Conservation (phyloP, 176 grass and related monocot species). For the Phoenix roebelenii region DNA sequence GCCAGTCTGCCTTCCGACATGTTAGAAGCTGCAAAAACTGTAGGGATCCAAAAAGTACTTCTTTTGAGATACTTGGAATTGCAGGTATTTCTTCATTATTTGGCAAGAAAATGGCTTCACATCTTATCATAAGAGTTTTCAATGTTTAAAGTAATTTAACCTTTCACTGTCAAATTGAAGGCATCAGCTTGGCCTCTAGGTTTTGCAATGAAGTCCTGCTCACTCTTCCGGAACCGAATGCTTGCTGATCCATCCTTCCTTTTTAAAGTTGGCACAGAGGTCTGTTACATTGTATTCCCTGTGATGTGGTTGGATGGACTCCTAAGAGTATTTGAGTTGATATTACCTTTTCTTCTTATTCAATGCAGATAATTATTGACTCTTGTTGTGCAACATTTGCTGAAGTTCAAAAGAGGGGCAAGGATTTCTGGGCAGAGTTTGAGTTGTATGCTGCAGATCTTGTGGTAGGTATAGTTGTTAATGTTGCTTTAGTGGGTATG, state of each 20-base stretch:
- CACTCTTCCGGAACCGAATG: slow-evolving; percentile 77
- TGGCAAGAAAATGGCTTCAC: too few relatives aligned
- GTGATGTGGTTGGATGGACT: neutral
- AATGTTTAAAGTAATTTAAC: neutral
- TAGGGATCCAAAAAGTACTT: slow-evolving; percentile 58
- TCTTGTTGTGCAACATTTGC: slow-evolving; percentile 84
- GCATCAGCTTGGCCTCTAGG: slow-evolving; percentile 68
- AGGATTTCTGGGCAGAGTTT: slow-evolving; percentile 92
- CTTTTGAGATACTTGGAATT: slow-evolving; percentile 62
- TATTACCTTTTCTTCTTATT: slow-evolving; percentile 9
- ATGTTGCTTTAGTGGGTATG: slow-evolving; percentile 91
- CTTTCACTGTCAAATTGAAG: slow-evolving; percentile 23
- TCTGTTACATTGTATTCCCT: slow-evolving; percentile 2
- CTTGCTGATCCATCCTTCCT: slow-evolving; percentile 88
- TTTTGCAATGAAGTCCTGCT: slow-evolving; percentile 42
- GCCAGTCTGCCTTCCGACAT: slow-evolving; percentile 57
- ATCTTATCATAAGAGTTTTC: neutral
- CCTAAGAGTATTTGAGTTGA: neutral
- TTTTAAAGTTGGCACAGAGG: slow-evolving; percentile 92
- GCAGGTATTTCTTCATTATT: slow-evolving; percentile 30
- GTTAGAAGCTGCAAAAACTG: slow-evolving; percentile 48
- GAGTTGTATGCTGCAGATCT: slow-evolving; percentile 90
- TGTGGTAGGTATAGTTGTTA: slow-evolving; percentile 86
- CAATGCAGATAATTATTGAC: slow-evolving; percentile 79
- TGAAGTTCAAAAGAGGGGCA: slow-evolving; percentile 86